Evolutionary conservation across 176 grass and related monocot genomes (phyloP), one percentile per base, ranked within the genome.

Genomic region (Paspalum notatum): DNA sequence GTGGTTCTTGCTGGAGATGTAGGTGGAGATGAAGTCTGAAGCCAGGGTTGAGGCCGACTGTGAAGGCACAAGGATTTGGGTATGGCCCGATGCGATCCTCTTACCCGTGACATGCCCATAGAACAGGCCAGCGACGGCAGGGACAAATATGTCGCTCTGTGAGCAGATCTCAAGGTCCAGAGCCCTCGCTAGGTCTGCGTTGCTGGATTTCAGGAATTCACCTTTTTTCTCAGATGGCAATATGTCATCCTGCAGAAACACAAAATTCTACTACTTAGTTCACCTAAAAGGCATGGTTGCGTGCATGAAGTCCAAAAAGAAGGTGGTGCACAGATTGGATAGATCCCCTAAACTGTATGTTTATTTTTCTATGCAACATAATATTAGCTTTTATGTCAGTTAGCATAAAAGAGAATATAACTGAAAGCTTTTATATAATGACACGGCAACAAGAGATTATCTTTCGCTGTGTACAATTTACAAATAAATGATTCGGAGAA

Each of bases 141-240:
- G 95, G 70, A 98, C 18, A 24, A 94, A 98, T 10, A 94, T 64
- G 1, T 98, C 80, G 10, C 78, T 92, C n/a, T 78, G 81, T 9
- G 95, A 98, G 54, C 95, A 98, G 49, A 94, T 82, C 57, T 94
- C 83, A 7, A 94, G 85, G 53, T 98, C 95, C 37, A 98, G 90
- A 57, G 92, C 92, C 24, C 87, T 94, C 52, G 82, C 80, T 42
- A 98, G 83, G 52, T 98, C 92, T 21, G 65, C 66, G 71, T 89
- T 74, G 45, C 88, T 82, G 63, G 85, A 78, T 54, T 90, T 85
- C 50, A 98, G 71, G 81, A 92, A 89, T 62, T 85, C 83, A 5
- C 77, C 67, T 82, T 98, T 98, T 64, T 89, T 98, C 43, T 89
- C 90, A 43, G 83, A 42, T 22, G 88, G 92, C 68, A 98, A 92